phyloP scores from a whole-genome alignment of 2,329 filamentous ascomycete species.

The Cercospora zeae-maydis region DNA sequence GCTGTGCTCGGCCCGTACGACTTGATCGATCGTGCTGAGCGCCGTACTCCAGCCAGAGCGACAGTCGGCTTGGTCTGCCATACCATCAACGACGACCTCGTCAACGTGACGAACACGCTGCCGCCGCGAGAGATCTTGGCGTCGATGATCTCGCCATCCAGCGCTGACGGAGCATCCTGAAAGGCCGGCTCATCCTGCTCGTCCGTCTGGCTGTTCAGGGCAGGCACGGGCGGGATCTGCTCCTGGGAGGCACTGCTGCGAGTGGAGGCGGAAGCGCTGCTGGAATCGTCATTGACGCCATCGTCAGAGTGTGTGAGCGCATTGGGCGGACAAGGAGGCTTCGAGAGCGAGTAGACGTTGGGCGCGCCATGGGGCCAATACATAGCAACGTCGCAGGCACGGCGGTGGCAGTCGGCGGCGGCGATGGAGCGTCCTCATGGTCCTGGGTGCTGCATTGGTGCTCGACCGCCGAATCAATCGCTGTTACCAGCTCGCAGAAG shows the following conservation, averaged over 20 bases:
- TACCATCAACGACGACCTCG: conserved; percentile 77
- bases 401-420: not conserved
- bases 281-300: conserved; percentile 40
- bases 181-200: not conserved
- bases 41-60: conserved; percentile 77
- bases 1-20: conserved; percentile 83
- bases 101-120: conserved; percentile 83
- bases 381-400: conserved; percentile 52
- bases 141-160: conserved; percentile 57
- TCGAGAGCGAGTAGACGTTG: conserved; percentile 75
- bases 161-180: not conserved
- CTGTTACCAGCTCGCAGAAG: not conserved
- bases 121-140: conserved; percentile 75
- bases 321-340: conserved; percentile 54
- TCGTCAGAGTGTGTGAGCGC: conserved; percentile 59
- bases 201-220: not conserved
- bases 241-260: conserved; percentile 12
- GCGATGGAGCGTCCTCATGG: not conserved
- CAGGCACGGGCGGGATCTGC: not conserved
- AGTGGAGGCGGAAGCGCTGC: conserved; percentile 3
- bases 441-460: not conserved
- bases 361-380: conserved; percentile 89
- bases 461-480: not conserved
- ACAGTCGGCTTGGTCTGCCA: conserved; percentile 96
- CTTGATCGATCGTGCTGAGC: conserved; percentile 73